A percentile compares a stretch with the other conserved stretches of the same genome.
Conservation (phyloP, 1,284 basidiomycete species). For the Microbotryomycetes sp. region DNA sequence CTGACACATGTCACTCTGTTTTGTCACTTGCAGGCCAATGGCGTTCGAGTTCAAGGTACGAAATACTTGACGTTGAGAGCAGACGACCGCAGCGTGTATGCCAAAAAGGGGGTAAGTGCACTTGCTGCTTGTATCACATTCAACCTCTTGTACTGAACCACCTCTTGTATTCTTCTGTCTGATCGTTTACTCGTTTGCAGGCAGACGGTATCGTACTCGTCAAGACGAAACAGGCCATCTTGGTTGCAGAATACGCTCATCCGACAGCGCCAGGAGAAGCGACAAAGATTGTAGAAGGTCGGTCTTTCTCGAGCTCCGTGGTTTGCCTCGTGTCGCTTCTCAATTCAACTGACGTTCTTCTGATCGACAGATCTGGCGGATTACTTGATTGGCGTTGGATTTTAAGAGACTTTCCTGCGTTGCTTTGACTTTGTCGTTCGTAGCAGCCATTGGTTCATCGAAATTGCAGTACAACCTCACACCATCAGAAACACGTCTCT, state of each 20-base stretch:
- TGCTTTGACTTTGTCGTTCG: no score
- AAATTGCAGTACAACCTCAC: no score
- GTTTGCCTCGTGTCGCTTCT: neutral
- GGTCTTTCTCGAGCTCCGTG: neutral
- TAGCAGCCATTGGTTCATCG: no score
- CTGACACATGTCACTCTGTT: neutral
- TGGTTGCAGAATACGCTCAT: slow-evolving; percentile 69
- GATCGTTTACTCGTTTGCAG: slow-evolving; percentile 46
- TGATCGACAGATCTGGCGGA: slow-evolving; percentile 54
- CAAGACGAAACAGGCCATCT: slow-evolving; percentile 80
- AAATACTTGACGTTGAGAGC: slow-evolving; percentile 75
- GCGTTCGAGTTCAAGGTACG: slow-evolving; percentile 61
- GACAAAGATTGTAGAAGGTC: slow-evolving; percentile 60
- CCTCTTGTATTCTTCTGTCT: slow-evolving; percentile 2
- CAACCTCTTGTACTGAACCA: slow-evolving; percentile 5
- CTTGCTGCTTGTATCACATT: slow-evolving; percentile 1
- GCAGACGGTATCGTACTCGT: slow-evolving; percentile 72
- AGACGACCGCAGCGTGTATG: slow-evolving; percentile 60
- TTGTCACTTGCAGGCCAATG: slow-evolving; percentile 46
- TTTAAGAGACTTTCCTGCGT: no score
- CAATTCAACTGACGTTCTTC: neutral
- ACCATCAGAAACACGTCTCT: no score
- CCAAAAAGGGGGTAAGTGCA: slow-evolving; percentile 67
- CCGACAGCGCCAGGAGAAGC: slow-evolving; percentile 63
- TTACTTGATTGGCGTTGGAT: slow-evolving; percentile 61